Evolutionary conservation across 257 asterid species (phyloP).

Genomic region (Anisodus tanguticus): DNA sequence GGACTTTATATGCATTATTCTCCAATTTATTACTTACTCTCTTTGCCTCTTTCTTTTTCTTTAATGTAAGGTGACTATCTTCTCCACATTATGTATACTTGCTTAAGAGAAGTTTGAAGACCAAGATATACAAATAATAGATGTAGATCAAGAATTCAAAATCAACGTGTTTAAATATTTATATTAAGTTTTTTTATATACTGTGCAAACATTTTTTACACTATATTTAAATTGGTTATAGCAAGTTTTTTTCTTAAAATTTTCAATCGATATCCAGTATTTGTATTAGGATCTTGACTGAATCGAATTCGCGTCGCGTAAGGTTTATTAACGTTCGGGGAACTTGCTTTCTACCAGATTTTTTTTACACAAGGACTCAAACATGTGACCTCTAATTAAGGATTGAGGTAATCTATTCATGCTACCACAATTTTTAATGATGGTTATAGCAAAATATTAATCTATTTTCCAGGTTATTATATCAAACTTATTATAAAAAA

Average conservation of each 20-base stretch:
- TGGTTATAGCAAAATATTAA: neutral
- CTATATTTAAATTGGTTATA: neutral
- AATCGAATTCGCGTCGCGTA: neutral
- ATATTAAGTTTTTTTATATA: too few species aligned
- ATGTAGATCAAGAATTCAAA: neutral
- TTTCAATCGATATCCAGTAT: neutral
- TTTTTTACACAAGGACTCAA: neutral
- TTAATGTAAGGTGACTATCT: neutral
- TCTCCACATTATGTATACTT: neutral
- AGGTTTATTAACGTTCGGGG: rapidly evolving
- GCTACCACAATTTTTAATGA: neutral
- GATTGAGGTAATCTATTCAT: too few species aligned
- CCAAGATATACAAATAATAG: neutral
- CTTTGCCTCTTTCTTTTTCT: neutral
- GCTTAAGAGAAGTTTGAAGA: neutral
- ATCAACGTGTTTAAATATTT: neutral
- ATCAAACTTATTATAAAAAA: neutral
- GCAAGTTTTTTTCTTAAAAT: neutral
- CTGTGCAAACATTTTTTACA: neutral
- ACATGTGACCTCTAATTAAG: too few species aligned
- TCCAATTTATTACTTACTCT: constrained; percentile 10
- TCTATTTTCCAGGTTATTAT: neutral
- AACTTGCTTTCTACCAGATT: neutral
- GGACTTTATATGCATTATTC: neutral
- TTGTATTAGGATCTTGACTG: rapidly evolving